A percentile compares a stretch with the other conserved stretches of the same genome.
Conservation (phyloP, 805 yeast species). For the Tanozyma kutaoensis region DNA sequence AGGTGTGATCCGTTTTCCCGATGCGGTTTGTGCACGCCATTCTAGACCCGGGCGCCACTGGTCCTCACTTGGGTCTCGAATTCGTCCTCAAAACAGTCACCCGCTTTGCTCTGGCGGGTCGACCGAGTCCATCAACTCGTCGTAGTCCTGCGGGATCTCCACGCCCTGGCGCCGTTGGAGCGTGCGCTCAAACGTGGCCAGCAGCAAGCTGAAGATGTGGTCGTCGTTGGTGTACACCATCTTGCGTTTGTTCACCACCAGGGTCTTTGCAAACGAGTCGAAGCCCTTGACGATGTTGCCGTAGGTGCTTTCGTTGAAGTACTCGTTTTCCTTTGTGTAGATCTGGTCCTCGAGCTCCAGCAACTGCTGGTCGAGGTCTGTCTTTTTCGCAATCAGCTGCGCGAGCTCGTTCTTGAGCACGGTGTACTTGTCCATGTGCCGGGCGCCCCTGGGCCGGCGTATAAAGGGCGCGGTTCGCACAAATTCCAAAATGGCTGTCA, state of each 20-base stretch:
- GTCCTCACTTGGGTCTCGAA: too few relatives aligned
- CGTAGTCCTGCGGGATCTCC: slow-evolving; percentile 1
- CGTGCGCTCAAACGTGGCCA: slow-evolving; percentile 49
- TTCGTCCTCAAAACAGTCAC: too few relatives aligned
- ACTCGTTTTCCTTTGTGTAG: slow-evolving; percentile 64
- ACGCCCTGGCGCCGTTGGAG: slow-evolving; percentile 37
- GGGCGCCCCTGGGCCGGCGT: too few relatives aligned
- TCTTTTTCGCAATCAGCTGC: slow-evolving; percentile 47
- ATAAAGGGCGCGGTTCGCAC: too few relatives aligned
- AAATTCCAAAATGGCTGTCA: slow-evolving; percentile 62
- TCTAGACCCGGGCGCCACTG: too few relatives aligned
- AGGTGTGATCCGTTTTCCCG: too few relatives aligned
- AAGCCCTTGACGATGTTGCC: slow-evolving; percentile 90
- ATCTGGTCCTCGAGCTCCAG: slow-evolving; percentile 62
- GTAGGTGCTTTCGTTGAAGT: slow-evolving; percentile 55
- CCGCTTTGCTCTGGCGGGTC: too few relatives aligned
- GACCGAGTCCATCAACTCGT: too few relatives aligned
- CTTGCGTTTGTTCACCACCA: slow-evolving; percentile 22
- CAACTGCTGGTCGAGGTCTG: slow-evolving; percentile 50
- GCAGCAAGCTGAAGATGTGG: slow-evolving; percentile 66
- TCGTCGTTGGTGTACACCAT: slow-evolving; percentile 57
- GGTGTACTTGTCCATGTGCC: slow-evolving; percentile 42
- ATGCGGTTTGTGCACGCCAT: too few relatives aligned
- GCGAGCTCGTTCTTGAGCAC: slow-evolving; percentile 53
- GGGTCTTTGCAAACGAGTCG: slow-evolving; percentile 55